phyloP scores from a whole-genome alignment of 768 basidiomycete genomes.

The Termitomyces sp. region DNA sequence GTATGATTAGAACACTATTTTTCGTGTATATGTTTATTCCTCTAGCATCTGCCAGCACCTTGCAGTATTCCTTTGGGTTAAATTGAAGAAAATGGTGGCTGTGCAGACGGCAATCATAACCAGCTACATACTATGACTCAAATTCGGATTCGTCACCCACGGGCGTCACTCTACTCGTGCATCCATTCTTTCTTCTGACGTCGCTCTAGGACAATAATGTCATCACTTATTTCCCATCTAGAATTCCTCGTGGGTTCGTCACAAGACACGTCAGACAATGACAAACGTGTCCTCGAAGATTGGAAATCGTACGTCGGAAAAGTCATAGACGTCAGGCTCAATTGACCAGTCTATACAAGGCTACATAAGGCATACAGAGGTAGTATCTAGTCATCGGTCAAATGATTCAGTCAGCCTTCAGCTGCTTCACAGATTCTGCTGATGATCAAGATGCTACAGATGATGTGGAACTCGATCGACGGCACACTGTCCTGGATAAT shows the following conservation, averaged over 20 bases:
- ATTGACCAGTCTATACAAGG: constrained; percentile 6
- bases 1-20: no score
- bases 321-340: background rate
- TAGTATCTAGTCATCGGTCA: background rate
- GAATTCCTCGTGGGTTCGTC: constrained; percentile 23
- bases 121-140: background rate
- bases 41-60: background rate
- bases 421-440: constrained; percentile 5
- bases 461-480: constrained; percentile 13
- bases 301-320: constrained; percentile 24
- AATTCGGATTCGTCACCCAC: no score
- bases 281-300: constrained; percentile 21
- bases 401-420: background rate
- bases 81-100: background rate
- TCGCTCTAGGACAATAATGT: background rate
- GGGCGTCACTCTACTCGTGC: background rate
- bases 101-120: constrained; percentile 1
- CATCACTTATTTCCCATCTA: constrained; percentile 18
- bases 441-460: constrained; percentile 8
- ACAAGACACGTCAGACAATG: constrained; percentile 17
- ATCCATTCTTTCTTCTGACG: constrained; percentile 1
- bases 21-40: background rate
- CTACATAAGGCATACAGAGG: constrained; percentile 7
- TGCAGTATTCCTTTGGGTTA: background rate
- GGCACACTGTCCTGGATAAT: constrained; percentile 28